phyloP scores from a whole-genome alignment of 2,329 filamentous ascomycete genomes.

The Emmonsia crescens region DNA sequence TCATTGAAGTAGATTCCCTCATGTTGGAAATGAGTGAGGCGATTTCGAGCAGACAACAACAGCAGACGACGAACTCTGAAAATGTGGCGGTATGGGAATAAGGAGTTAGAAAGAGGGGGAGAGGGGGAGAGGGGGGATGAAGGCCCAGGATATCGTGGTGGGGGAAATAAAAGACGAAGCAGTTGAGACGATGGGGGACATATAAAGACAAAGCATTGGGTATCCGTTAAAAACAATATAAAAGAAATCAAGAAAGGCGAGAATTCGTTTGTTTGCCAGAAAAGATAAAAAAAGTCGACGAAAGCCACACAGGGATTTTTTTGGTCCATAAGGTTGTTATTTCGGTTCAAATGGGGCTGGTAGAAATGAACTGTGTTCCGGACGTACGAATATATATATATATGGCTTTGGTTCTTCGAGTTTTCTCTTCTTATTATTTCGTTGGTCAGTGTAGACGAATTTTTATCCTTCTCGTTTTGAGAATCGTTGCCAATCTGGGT shows the following conservation, averaged over 20 bases:
- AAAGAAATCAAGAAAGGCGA: neutral
- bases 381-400: neutral
- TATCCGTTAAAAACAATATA: neutral
- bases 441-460: neutral
- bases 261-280: neutral
- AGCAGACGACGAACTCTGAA: neutral
- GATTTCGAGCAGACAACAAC: neutral
- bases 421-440: neutral
- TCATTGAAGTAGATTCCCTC: conserved; percentile 24
- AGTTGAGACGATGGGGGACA: neutral
- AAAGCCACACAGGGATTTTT: neutral
- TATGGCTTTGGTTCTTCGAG: neutral
- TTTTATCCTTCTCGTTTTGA: neutral
- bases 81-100: neutral
- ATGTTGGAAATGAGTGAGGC: neutral
- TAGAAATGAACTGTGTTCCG: neutral
- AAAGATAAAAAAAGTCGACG: neutral
- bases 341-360: neutral
- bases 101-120: neutral
- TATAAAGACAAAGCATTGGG: neutral
- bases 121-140: neutral
- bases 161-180: neutral
- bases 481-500: neutral
- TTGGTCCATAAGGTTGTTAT: neutral
- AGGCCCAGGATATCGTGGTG: neutral